These are phyloP conservation scores for Eutrema heterophyllum DNA, from an alignment of 345 rosid species.

Conservation along the genomic window DNA sequence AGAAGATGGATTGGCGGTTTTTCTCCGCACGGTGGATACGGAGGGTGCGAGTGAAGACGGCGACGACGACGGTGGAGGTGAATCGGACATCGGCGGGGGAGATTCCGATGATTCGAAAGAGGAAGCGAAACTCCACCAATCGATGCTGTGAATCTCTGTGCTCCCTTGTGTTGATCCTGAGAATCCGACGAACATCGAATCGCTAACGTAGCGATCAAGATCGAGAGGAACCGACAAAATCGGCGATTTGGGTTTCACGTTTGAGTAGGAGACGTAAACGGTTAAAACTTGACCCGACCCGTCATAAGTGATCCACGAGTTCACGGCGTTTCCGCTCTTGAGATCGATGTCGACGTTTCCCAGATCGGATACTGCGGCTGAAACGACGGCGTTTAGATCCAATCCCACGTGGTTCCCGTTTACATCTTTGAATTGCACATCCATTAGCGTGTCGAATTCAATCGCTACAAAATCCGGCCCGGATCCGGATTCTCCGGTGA, in stretches of 20 bases:
- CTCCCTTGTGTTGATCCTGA: slow-evolving; percentile 99
- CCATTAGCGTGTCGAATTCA: slow-evolving; percentile 95
- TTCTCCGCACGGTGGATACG: slow-evolving; percentile 27
- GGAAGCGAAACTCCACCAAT: slow-evolving; percentile 95
- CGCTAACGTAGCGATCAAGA: slow-evolving; percentile 71
- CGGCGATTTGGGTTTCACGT: slow-evolving; percentile 73
- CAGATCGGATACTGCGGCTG: slow-evolving; percentile 62
- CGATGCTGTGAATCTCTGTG: slow-evolving; percentile 87
- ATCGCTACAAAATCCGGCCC: slow-evolving; percentile 72
- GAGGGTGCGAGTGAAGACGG: slow-evolving; percentile 39
- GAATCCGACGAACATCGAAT: slow-evolving; percentile 94
- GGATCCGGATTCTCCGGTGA: slow-evolving; percentile 36
- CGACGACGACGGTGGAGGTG: slow-evolving; percentile 68
- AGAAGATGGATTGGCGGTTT: slow-evolving; percentile 37
- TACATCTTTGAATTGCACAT: slow-evolving; percentile 71
- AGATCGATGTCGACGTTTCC: slow-evolving; percentile 65
- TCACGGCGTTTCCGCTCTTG: slow-evolving; percentile 83
- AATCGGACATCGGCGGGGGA: slow-evolving; percentile 73
- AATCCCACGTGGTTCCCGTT: slow-evolving; percentile 96
- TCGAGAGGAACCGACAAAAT: slow-evolving; percentile 53
- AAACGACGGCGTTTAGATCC: slow-evolving; percentile 81
- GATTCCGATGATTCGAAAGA: slow-evolving; percentile 38
- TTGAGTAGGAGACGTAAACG: slow-evolving; percentile 74
- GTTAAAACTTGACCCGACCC: slow-evolving; percentile 42
- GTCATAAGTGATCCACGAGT: slow-evolving; percentile 84